Evolutionary conservation across 2,329 filamentous ascomycete species (phyloP), one percentile per base, ranked within the genome.

Genomic region (Plenodomus lindquistii): DNA sequence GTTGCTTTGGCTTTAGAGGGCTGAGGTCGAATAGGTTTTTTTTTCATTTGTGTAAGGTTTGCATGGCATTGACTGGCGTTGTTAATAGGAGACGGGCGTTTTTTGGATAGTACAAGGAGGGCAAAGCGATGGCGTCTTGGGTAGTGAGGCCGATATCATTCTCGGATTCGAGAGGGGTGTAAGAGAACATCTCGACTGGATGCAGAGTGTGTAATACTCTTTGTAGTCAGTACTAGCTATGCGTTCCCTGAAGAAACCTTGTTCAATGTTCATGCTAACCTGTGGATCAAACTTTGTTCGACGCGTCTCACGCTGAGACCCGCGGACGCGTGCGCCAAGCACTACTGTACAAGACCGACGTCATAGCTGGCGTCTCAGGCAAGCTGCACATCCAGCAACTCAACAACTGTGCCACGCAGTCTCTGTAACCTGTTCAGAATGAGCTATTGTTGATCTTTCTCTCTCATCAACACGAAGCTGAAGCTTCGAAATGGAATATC

Each of bases 1-100:
- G 93, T 73, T 97, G 67, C 75, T 96, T 55, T 96, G 89, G 89
- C 48, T 72, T 17, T 70, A 59, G 49, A 31, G 27, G 15, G 27
- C 15, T 15, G 27, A 31, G 6, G 27, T 15, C 9, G 11, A 11
- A 11, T 11, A 4, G 6, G 27, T 15, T 31, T 31, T 15, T 13
- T 20, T 43, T 36, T 38, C 29, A 21, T 40, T 29, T 51, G 44
- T 41, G 27, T 31, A 31, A 31, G 6, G 10, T 31, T 31, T 8
- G 6, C 38, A 48, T 51, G 37, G 18, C 11, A 31, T 19, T 45
- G 48, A 36, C 36, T 40, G 22, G 11, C 17, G 31, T 36, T 40
- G 6, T n/a, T n/a, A n/a, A n/a, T n/a, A n/a, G n/a, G n/a, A n/a
- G n/a, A n/a, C n/a, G n/a, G n/a, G n/a, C n/a, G n/a, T 9, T 44